phyloP scores from a whole-genome alignment of 1,139 yeast species.

The Blastobotrys illinoisensis region DNA sequence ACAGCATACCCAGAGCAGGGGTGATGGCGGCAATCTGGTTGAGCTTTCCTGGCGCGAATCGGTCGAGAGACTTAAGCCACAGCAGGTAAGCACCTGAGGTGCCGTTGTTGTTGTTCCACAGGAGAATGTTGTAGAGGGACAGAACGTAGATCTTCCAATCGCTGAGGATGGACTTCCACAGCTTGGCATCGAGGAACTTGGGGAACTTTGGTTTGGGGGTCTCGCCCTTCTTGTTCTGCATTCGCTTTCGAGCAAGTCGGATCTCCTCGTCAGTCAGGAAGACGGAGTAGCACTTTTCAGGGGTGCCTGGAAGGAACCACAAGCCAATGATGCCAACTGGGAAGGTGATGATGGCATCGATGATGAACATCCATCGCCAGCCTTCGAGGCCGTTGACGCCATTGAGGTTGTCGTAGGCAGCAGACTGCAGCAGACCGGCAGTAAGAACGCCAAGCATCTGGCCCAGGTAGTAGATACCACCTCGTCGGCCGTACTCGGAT shows the following conservation, averaged over 20 bases:
- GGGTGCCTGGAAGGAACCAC: slow-evolving; percentile 64
- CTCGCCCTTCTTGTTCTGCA: slow-evolving; percentile 47
- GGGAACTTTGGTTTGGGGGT: slow-evolving; percentile 32
- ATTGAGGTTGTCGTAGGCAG: slow-evolving; percentile 36
- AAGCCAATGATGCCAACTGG: slow-evolving; percentile 64
- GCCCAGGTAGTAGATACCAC: slow-evolving; percentile 43
- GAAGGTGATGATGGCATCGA: slow-evolving; percentile 48
- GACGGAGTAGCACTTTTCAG: slow-evolving; percentile 37
- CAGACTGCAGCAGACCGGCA: slow-evolving; percentile 40
- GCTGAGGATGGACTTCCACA: slow-evolving; percentile 30
- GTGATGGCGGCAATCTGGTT: slow-evolving; percentile 47
- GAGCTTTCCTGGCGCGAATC: slow-evolving; percentile 35
- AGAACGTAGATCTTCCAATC: slow-evolving; percentile 38
- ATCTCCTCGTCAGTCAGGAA: slow-evolving; percentile 31
- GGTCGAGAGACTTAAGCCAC: slow-evolving; percentile 24
- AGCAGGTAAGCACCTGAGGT: slow-evolving; percentile 42
- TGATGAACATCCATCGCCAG: slow-evolving; percentile 51
- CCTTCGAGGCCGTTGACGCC: slow-evolving; percentile 38
- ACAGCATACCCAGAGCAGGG: slow-evolving; percentile 44
- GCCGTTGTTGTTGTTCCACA: slow-evolving; percentile 35
- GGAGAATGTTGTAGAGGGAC: slow-evolving; percentile 35
- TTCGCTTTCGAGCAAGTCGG: slow-evolving; percentile 26
- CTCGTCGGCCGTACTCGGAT: slow-evolving; percentile 45
- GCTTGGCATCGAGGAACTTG: slow-evolving; percentile 25
- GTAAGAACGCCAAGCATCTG: slow-evolving; percentile 37